Conservation (phyloP, 2,329 filamentous ascomycete genomes). For the Cytospora mali region DNA sequence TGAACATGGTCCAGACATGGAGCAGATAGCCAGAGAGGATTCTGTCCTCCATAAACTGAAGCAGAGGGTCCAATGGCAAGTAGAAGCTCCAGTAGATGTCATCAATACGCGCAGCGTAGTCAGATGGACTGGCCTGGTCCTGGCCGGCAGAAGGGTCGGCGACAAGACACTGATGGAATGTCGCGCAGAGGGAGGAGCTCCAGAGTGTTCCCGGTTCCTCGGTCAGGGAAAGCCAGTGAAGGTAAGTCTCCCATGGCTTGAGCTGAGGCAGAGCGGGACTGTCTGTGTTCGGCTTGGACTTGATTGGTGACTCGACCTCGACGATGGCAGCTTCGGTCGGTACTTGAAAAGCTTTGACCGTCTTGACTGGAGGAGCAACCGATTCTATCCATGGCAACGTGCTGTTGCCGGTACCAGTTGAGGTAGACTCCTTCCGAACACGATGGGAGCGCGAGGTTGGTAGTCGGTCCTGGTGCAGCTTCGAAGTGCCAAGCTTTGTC, state of each 20-base stretch:
- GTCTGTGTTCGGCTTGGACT: background rate
- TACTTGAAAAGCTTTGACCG: background rate
- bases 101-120: slow-evolving; percentile 25
- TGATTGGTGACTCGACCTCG: slow-evolving; percentile 14
- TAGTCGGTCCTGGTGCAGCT: slow-evolving; percentile 22
- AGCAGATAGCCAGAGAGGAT: slow-evolving; percentile 27
- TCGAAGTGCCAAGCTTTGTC: slow-evolving; percentile 17
- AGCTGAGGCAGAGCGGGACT: slow-evolving; percentile 13
- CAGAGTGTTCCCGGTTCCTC: slow-evolving; percentile 26
- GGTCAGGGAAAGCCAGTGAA: slow-evolving; percentile 26
- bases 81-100: slow-evolving; percentile 30
- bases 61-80: slow-evolving; percentile 22
- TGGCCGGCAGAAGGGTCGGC: background rate
- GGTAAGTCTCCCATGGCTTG: slow-evolving; percentile 26
- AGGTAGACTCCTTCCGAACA: slow-evolving; percentile 22
- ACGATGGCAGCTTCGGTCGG: slow-evolving; percentile 21
- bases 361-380: background rate
- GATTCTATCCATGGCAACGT: background rate
- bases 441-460: slow-evolving; percentile 24
- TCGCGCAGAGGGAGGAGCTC: slow-evolving; percentile 23
- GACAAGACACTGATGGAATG: slow-evolving; percentile 22
- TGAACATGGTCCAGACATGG: slow-evolving; percentile 28
- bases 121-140: slow-evolving; percentile 10
- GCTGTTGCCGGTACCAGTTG: slow-evolving; percentile 16
- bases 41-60: slow-evolving; percentile 25